Conservation (phyloP, 164 flowering plant species). For the Pachysandra terminalis region DNA sequence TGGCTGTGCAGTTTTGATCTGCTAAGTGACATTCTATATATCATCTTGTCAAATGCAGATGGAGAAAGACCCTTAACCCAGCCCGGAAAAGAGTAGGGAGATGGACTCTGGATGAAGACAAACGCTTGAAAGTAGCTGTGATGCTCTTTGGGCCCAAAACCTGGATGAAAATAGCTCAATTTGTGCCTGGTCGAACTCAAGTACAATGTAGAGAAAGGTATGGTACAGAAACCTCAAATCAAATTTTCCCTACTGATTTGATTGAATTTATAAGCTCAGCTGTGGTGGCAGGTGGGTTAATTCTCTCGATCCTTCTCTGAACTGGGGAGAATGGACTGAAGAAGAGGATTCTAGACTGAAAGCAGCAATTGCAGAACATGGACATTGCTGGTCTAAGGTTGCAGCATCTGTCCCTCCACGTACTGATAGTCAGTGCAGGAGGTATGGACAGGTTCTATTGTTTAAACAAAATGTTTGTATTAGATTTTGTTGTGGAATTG, state of each 20-base stretch:
- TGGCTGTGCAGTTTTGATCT: not conserved
- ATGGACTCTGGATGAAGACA: constrained; percentile 81
- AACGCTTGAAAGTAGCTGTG: constrained; percentile 73
- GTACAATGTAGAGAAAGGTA: constrained; percentile 97
- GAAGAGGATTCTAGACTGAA: constrained; percentile 70
- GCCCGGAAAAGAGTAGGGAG: constrained; percentile 56
- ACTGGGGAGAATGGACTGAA: constrained; percentile 59
- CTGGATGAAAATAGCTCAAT: constrained; percentile 75
- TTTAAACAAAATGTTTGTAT: not conserved
- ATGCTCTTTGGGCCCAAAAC: constrained; percentile 69
- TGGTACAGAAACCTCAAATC: not conserved
- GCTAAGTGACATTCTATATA: not conserved
- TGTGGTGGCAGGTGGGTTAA: constrained; percentile 73
- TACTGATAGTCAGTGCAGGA: constrained; percentile 80
- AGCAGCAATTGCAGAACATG: constrained; percentile 57
- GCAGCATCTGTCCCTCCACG: constrained; percentile 70
- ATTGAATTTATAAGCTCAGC: constrained; percentile 15
- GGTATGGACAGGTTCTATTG: constrained; percentile 34
- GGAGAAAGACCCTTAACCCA: constrained; percentile 82
- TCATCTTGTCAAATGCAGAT: constrained; percentile 40
- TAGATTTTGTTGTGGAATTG: not conserved
- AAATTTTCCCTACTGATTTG: constrained; percentile 2
- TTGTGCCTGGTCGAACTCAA: constrained; percentile 83
- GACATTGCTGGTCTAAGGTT: constrained; percentile 80
- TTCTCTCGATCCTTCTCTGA: constrained; percentile 75